phyloP scores from a whole-genome alignment of 192 early-diverging fungal genomes.

The Irineochytrium annulatum region DNA sequence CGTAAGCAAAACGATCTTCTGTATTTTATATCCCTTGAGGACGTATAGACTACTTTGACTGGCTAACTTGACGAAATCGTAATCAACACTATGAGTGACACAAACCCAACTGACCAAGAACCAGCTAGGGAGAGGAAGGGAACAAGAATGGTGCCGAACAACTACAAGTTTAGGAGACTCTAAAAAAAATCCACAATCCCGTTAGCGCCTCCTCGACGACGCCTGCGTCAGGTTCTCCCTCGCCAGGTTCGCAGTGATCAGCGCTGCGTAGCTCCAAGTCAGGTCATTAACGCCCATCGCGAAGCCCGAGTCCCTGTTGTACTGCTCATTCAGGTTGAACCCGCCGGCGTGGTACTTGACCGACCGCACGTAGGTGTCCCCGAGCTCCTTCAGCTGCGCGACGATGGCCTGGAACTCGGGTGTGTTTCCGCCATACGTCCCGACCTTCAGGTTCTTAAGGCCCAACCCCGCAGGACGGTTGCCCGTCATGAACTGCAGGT shows the following conservation, averaged over 20 bases:
- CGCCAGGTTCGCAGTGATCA: conserved; percentile 1
- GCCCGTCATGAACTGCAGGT: conserved; percentile 36
- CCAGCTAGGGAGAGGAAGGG: no score
- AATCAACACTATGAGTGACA: no score
- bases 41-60: no score
- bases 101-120: no score
- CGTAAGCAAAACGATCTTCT: no score
- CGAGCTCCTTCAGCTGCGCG: not conserved
- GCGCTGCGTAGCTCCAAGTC: not conserved
- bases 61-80: no score
- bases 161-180: no score
- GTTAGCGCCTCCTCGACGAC: no score
- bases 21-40: no score
- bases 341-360: not conserved
- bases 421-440: not conserved
- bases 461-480: conserved; percentile 18
- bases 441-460: conserved; percentile 6
- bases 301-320: not conserved
- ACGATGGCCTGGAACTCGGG: conserved; percentile 19
- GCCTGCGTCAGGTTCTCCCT: not conserved
- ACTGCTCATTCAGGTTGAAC: not conserved
- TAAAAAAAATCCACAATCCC: no score
- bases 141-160: no score
- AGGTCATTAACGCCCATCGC: not conserved
- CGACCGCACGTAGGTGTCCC: not conserved